Conservation (phyloP, 441 rosid genomes). For the Breynia disticha region DNA sequence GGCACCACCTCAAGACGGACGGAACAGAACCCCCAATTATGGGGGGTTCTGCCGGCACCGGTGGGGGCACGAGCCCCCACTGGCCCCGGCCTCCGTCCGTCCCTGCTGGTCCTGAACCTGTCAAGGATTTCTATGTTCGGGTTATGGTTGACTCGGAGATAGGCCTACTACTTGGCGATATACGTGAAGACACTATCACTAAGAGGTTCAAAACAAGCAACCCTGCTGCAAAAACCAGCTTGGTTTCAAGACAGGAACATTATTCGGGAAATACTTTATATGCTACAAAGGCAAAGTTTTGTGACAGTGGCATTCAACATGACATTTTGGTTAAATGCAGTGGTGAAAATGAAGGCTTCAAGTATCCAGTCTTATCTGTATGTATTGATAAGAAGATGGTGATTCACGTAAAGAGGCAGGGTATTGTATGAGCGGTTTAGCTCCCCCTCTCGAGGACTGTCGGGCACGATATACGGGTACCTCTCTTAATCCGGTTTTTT, state of each 20-base stretch:
- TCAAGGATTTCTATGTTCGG: conserved; percentile 51
- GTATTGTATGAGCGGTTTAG: too few relatives aligned
- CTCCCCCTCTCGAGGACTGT: too few relatives aligned
- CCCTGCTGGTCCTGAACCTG: conserved; percentile 59
- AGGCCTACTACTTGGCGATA: conserved; percentile 56
- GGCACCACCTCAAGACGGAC: too few relatives aligned
- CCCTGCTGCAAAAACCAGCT: conserved; percentile 23
- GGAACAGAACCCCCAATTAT: too few relatives aligned
- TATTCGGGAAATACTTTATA: conserved; percentile 59
- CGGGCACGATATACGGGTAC: too few relatives aligned
- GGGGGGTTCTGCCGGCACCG: too few relatives aligned
- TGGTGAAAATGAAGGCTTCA: conserved; percentile 51
- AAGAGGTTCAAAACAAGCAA: conserved; percentile 29
- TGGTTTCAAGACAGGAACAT: conserved; percentile 60
- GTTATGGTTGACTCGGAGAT: conserved; percentile 54
- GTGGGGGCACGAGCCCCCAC: too few relatives aligned
- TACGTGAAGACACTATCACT: conserved; percentile 35
- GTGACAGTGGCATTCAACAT: conserved; percentile 42
- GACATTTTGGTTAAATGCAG: conserved; percentile 58
- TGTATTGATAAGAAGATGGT: conserved; percentile 65
- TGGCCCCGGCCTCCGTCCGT: too few relatives aligned
- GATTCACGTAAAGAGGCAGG: conserved; percentile 58
- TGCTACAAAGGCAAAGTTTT: conserved; percentile 57
- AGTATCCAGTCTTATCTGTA: conserved; percentile 53
- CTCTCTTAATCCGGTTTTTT: too few relatives aligned